These are phyloP conservation scores for Peziza echinospora DNA, from an alignment of 495 filamentous ascomycete species.

Conservation along the genomic window DNA sequence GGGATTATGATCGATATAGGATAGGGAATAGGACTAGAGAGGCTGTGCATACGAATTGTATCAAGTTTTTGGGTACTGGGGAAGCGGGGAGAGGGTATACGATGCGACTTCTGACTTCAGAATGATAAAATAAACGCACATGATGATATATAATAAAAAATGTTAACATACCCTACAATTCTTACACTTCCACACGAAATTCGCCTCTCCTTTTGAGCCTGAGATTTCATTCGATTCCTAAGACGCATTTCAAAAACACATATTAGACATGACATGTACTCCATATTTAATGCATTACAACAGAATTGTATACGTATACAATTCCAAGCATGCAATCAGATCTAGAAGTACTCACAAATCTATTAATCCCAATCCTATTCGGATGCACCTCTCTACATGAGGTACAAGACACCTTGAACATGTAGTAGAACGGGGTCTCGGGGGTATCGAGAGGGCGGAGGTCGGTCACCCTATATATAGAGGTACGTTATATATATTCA, in stretches of 20 bases:
- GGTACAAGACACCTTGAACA: constrained; percentile 89
- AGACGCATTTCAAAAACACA: too few relatives aligned
- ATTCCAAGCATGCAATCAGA: too few relatives aligned
- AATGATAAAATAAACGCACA: neutral
- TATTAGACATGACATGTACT: too few relatives aligned
- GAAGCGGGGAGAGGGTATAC: too few relatives aligned
- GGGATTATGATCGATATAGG: too few relatives aligned
- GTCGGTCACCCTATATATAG: constrained; percentile 52
- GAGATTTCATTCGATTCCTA: constrained; percentile 74
- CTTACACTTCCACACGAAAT: constrained; percentile 96
- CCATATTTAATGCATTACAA: too few relatives aligned
- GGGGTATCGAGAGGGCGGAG: constrained; percentile 64
- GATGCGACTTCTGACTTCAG: too few relatives aligned
- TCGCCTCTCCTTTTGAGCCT: constrained; percentile 80
- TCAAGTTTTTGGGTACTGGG: too few relatives aligned
- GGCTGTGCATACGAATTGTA: too few relatives aligned
- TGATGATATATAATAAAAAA: neutral
- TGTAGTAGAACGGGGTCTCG: constrained; percentile 75
- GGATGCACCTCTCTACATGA: constrained; percentile 81
- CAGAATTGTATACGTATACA: too few relatives aligned
- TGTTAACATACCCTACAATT: constrained; percentile 41
- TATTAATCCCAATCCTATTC: constrained; percentile 67
- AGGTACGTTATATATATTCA: too few relatives aligned
- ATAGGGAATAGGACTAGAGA: too few relatives aligned
- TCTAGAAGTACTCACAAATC: constrained; percentile 80